Evolutionary conservation across 176 grass and related monocot genomes (phyloP), one percentile per base, ranked within the genome.

Genomic region (Areca catechu): DNA sequence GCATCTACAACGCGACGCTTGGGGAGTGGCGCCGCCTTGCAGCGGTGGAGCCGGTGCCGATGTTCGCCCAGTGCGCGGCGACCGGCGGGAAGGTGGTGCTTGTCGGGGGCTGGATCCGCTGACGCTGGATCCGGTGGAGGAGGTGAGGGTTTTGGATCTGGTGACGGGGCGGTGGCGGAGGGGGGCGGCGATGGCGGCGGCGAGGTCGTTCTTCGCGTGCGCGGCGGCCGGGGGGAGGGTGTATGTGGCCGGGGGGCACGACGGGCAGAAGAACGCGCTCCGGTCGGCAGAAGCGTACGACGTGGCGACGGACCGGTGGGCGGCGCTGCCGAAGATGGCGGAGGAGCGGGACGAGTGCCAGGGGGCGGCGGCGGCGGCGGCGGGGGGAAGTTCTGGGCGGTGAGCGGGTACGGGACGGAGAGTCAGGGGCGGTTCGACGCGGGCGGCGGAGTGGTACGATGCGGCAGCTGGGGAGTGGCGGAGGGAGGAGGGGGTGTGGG

Each of bases 271-370:
- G 77, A 80, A 83, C 73, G 85, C 85, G 61, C 80, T 84, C 21
- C 68, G 71, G 18, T 70, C 77, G 30, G 76, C 77, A 12, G 48
- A 71, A 19, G 64, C 65, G 19, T 89, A 89, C 77, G 53, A 53
- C 66, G 76, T 65, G 25, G 50, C 60, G 3, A 20, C 43, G 22
- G 76, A 81, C 23, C 72, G 50, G 54, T 89, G 85, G 80, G 58
- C 61, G 52, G 65, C 72, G 54, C 59, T 83, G 60, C 76, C 80
- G 21, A 59, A 73, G 25, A 89, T 84, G 80, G 24, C 27, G 22
- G 76, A 89, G 65, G 85, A 89, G 73, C 72, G 85, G 28, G 85
- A 89, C 77, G 80, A 89, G 72, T 82, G 76, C 28, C 76, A 69
- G 51, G 68, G 77, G 50, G 69, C 73, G 27, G 47, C 68, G 17